These are phyloP conservation scores for Lolium perenne DNA, from an alignment of 176 grass and related monocot genomes.

Conservation along the genomic window DNA sequence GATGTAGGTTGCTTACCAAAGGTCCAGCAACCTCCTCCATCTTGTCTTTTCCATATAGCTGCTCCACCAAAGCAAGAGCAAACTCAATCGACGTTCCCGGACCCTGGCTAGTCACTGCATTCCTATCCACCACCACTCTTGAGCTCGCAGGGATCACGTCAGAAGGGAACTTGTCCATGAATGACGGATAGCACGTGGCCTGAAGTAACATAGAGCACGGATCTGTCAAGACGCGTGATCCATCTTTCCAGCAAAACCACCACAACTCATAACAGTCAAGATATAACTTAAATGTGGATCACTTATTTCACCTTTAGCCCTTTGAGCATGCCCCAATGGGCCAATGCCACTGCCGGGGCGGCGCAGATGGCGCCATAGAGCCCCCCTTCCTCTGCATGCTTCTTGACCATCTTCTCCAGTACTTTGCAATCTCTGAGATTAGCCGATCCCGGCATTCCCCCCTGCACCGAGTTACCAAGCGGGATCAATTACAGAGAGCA, in stretches of 20 bases:
- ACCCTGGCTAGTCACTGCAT: slow-evolving; percentile 65
- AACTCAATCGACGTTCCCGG: slow-evolving; percentile 68
- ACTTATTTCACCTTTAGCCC: slow-evolving; percentile 66
- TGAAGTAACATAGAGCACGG: slow-evolving; percentile 12
- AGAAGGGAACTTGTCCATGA: slow-evolving; percentile 69
- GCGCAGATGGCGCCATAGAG: slow-evolving; percentile 85
- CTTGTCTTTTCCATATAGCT: slow-evolving; percentile 67
- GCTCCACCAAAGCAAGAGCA: slow-evolving; percentile 67
- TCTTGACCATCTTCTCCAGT: slow-evolving; percentile 84
- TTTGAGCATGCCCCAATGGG: slow-evolving; percentile 88
- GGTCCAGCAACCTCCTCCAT: slow-evolving; percentile 66
- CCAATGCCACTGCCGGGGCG: slow-evolving; percentile 62
- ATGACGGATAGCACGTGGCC: slow-evolving; percentile 71
- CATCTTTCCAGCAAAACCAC: background rate
- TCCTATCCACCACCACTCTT: slow-evolving; percentile 68
- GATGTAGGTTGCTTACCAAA: slow-evolving; percentile 20
- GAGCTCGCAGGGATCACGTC: slow-evolving; percentile 66
- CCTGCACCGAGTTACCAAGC: slow-evolving; percentile 46
- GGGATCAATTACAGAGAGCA: background rate
- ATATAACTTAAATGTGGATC: background rate
- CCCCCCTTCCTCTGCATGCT: slow-evolving; percentile 64
- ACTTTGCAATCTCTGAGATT: slow-evolving; percentile 70
- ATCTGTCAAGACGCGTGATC: background rate
- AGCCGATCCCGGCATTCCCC: slow-evolving; percentile 72
- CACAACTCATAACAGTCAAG: background rate